Conservation (phyloP, 2,329 filamentous ascomycete species). For the Cryphonectria radicalis region DNA sequence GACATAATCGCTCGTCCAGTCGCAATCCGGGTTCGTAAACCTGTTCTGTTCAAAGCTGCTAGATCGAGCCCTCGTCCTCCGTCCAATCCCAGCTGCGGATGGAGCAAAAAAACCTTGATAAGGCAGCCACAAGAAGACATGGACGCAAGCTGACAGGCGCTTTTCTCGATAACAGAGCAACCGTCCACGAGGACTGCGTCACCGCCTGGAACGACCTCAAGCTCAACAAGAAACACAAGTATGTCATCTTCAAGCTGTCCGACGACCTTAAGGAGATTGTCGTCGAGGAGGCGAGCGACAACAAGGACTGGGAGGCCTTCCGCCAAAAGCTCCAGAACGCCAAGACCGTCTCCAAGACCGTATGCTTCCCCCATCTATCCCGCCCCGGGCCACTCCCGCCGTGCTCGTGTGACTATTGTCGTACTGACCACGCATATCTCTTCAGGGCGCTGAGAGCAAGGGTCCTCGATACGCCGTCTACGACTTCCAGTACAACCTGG, state of each 20-base stretch:
- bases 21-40: conserved; percentile 69
- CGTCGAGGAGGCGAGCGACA: conserved; percentile 72
- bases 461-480: conserved; percentile 83
- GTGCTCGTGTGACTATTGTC: conserved; percentile 11
- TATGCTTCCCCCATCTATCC: conserved; percentile 42
- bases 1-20: conserved; percentile 46
- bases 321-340: conserved; percentile 76
- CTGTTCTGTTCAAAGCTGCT: conserved; percentile 30
- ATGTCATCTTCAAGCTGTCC: conserved; percentile 86
- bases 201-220: conserved; percentile 79
- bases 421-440: conserved; percentile 10
- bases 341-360: conserved; percentile 72
- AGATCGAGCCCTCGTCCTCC: conserved; percentile 10
- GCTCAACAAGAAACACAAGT: conserved; percentile 81
- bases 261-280: conserved; percentile 83
- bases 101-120: conserved; percentile 1
- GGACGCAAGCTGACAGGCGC: conserved; percentile 16
- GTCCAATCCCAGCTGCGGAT: neutral
- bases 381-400: conserved; percentile 17
- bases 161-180: conserved; percentile 58
- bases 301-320: conserved; percentile 73
- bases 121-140: conserved; percentile 20
- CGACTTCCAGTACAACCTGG: conserved; percentile 78
- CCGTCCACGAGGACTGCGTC: conserved; percentile 73
- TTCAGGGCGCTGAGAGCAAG: conserved; percentile 61